phyloP scores from a whole-genome alignment of 1,139 yeast genomes.

The Sugiyamaella japonica region DNA sequence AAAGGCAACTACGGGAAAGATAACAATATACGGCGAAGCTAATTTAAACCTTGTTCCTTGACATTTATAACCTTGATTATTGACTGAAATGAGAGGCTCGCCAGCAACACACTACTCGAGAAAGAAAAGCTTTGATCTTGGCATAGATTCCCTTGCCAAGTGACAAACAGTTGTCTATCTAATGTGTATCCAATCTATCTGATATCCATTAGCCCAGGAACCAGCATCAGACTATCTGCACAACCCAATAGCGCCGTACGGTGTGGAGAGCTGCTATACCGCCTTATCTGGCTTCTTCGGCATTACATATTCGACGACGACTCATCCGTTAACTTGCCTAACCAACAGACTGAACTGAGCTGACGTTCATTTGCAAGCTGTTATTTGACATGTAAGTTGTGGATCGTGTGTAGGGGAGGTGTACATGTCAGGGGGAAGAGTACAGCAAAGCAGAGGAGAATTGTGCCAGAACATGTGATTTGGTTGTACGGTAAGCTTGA shows the following conservation, averaged over 20 bases:
- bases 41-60: too few relatives aligned
- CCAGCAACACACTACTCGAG: too few relatives aligned
- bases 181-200: too few relatives aligned
- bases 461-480: constrained; percentile 9
- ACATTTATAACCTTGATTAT: too few relatives aligned
- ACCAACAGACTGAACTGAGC: neutral
- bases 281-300: constrained; percentile 17
- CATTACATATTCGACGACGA: neutral
- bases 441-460: neutral
- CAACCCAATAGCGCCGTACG: constrained; percentile 7
- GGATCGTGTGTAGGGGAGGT: neutral
- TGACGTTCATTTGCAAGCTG: neutral
- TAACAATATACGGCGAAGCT: too few relatives aligned
- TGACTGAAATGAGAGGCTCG: too few relatives aligned
- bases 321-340: neutral
- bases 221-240: too few relatives aligned
- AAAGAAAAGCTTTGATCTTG: too few relatives aligned
- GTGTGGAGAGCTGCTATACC: constrained; percentile 8
- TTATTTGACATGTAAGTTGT: neutral
- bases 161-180: too few relatives aligned
- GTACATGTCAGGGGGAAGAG: neutral
- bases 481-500: neutral
- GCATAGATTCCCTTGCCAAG: too few relatives aligned
- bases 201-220: too few relatives aligned
- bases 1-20: too few relatives aligned